Evolutionary conservation across 2,329 filamentous ascomycete genomes (phyloP), one percentile per base, ranked within the genome.

Genomic region (Fusarium begoniae): DNA sequence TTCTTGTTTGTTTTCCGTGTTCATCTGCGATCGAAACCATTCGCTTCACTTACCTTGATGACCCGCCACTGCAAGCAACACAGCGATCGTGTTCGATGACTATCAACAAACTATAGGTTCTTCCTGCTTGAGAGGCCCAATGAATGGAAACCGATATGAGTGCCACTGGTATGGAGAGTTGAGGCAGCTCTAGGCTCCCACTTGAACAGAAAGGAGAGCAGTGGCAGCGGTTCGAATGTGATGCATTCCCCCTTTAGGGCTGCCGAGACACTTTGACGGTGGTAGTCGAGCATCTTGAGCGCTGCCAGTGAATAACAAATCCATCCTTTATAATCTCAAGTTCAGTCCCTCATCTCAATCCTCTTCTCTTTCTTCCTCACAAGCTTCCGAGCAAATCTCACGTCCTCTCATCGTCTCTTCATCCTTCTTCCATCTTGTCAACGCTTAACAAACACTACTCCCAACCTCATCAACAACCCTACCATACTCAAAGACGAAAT

Each of bases 151-250:
- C 0, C 5, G 6, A 35, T 22, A 13, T 10, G 10, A 0, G 2
- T 18, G 17, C 22, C 48, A 22, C 44, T 22, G 20, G 1, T 8
- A 18, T 17, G 2, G 10, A 30, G 8, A 7, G 0, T 12, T 8
- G 22, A 57, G 17, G 5, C 28, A 30, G 3, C 10, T 47, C 3
- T 20, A 24, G 14, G 35, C n/a, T 35, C 3, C 48, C 35, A 1
- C 28, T 4, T 32, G 28, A 38, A 32, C 26, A 3, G 30, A n/a
- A 30, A 13, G 15, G 8, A 41, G 8, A 18, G 20, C 51, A 54
- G 0, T 54, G 35, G 35, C 14, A 17, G 0, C 24, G 1, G 28
- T 4, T 20, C 18, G 2, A 28, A 15, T 20, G 26, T 35, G 13
- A 17, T 60, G 28, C 1, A 35, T 26, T 32, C 15, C 14, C 30